These are phyloP conservation scores for Rosa persica DNA, from an alignment of 306 rosid genomes.

Conservation along the genomic window DNA sequence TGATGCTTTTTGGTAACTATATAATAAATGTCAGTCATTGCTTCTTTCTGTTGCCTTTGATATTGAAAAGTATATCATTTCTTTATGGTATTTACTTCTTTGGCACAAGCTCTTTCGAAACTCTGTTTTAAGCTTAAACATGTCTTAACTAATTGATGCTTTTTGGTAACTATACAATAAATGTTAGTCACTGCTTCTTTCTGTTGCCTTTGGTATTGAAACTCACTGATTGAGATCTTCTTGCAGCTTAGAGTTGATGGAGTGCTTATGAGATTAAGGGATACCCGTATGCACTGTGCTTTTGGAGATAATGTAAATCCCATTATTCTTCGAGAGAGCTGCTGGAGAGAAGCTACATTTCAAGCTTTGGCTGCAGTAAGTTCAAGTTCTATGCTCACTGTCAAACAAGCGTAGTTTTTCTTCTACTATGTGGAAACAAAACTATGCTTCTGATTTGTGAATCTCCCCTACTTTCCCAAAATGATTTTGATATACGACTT, in stretches of 20 bases:
- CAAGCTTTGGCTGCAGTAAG: conserved; percentile 79
- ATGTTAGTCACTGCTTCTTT: background rate
- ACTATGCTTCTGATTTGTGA: background rate
- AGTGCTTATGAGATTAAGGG: conserved; percentile 87
- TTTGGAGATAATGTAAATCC: conserved; percentile 59
- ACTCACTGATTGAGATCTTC: conserved; percentile 27
- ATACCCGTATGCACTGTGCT: conserved; percentile 88
- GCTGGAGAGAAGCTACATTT: conserved; percentile 96
- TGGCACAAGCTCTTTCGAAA: background rate
- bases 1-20: background rate
- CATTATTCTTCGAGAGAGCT: conserved; percentile 72
- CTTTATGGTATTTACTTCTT: background rate
- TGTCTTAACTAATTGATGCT: conserved; percentile 5
- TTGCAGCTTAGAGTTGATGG: conserved; percentile 97
- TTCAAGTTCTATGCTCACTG: conserved; percentile 13
- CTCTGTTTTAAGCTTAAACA: background rate
- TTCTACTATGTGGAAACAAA: background rate
- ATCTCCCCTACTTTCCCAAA: background rate
- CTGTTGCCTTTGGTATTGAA: conserved; percentile 1
- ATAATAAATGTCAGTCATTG: background rate
- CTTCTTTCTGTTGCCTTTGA: background rate
- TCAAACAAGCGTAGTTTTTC: background rate
- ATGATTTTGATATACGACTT: background rate
- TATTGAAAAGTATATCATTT: too few relatives aligned
- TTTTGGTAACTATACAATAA: background rate